These are phyloP conservation scores for Xenoacremonium recifei DNA, from an alignment of 2,329 filamentous ascomycete species.

Conservation along the genomic window DNA sequence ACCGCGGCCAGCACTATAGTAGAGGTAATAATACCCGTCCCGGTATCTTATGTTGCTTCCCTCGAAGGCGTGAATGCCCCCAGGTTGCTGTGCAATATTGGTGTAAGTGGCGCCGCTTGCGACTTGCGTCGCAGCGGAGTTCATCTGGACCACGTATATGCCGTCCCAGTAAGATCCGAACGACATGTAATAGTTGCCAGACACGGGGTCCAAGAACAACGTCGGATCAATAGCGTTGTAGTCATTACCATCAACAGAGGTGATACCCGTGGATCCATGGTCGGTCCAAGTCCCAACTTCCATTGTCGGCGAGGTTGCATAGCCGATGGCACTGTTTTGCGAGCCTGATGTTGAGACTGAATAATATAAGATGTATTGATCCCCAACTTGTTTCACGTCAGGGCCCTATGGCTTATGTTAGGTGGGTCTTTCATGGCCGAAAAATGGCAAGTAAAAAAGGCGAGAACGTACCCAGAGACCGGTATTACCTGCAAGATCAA, in stretches of 20 bases:
- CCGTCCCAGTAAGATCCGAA: conserved; percentile 71
- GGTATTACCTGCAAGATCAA: conserved; percentile 37
- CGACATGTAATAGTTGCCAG: conserved; percentile 44
- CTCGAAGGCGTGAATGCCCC: conserved; percentile 53
- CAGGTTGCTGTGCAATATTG: conserved; percentile 52
- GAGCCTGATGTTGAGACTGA: conserved; percentile 59
- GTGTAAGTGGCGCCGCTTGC: conserved; percentile 21
- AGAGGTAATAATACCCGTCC: conserved; percentile 61
- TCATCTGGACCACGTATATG: conserved; percentile 59
- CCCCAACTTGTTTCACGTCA: conserved; percentile 44
- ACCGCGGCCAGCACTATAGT: conserved; percentile 61
- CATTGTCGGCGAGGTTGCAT: conserved; percentile 44
- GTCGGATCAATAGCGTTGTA: conserved; percentile 64
- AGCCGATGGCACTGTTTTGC: conserved; percentile 61
- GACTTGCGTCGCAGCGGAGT: conserved; percentile 28
- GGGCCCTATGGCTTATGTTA: conserved; percentile 8
- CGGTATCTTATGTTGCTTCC: conserved; percentile 55
- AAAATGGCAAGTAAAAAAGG: too few species aligned
- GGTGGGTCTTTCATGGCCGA: too few species aligned
- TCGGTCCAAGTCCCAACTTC: conserved; percentile 60
- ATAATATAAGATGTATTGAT: conserved; percentile 65
- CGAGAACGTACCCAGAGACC: conserved; percentile 43
- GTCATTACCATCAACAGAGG: conserved; percentile 36
- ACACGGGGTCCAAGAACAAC: conserved; percentile 41
- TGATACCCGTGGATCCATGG: conserved; percentile 53